Base-by-base conservation (phyloP, 495 filamentous ascomycete genomes). In the Choiromyces venosus region DNA sequence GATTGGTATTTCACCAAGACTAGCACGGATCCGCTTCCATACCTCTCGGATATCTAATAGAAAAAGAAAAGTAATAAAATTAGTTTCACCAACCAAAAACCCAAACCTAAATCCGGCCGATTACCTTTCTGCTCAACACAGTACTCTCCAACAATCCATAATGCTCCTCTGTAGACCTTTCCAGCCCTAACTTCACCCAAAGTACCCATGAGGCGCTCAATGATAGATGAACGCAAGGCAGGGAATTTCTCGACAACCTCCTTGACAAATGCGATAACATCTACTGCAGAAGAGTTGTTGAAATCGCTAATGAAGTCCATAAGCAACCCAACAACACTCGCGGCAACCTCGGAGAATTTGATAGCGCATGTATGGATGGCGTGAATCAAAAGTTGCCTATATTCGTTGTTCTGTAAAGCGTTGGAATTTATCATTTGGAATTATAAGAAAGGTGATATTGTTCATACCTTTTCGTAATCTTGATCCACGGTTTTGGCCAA, bases 261-360 rank as follows among this genome's bases (percentile, higher is more conserved):
- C 83, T 99, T 99, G 66, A 98, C 94, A 76, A 99, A 99, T 29
- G 92, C 91, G 79, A 99, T 97, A 16, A 99, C 94, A 84, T 99
- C 96, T 37, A 99, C 92, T 2, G 96, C 95, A 2, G 94, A 96
- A 64, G 93, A 91, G 80, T 93, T 97, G 86, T 95, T 98, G 83
- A 97, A 97, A 82, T 99, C 96, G 70, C 91, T 93, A 81, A 99
- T 98, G 81, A 98, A 97, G 81, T 99, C 95, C 94, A 99, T 99
- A n/a, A 99, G 85, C 10, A 97, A 86, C 71, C 93, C 96, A 71
- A 99, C 96, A 66, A 98, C 96, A 81, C 92, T 97, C 46, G 94
- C 92, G 67, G 96, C 96, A 69, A 98, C 93, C 83, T 98, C 96
- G 5, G 96, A 97, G 84, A 97, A 97, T 81, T 95, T 97, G 85